A percentile compares a stretch with the other conserved stretches of the same genome.
Conservation (phyloP, 805 yeast genomes). For the Candida multigemmis region DNA sequence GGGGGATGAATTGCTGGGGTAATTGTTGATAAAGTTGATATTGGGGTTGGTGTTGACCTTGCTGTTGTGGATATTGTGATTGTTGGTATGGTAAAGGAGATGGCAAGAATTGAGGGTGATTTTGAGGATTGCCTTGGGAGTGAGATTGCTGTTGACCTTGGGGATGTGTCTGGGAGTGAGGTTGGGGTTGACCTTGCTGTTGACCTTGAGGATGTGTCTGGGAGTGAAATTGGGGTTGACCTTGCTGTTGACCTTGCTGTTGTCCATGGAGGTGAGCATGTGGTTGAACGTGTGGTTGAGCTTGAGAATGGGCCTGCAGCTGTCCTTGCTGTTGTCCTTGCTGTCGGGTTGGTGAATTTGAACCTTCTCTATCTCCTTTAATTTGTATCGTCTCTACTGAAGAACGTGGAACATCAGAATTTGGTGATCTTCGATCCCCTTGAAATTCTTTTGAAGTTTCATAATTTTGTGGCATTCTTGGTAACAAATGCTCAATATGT, state of each 20-base stretch:
- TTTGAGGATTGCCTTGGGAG: slow-evolving; percentile 1
- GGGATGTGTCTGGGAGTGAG: slow-evolving; percentile 1
- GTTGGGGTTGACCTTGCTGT: slow-evolving; percentile 2
- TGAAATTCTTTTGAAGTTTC: too few relatives aligned
- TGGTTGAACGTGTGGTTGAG: slow-evolving; percentile 2
- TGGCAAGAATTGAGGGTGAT: too few relatives aligned
- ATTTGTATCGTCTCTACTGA: too few relatives aligned
- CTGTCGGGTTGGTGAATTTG: too few relatives aligned
- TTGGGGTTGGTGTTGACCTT: slow-evolving; percentile 1
- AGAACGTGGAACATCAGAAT: too few relatives aligned
- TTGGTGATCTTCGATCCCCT: too few relatives aligned
- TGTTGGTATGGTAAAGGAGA: too few relatives aligned
- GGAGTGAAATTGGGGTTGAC: slow-evolving; percentile 1
- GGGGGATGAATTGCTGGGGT: slow-evolving; percentile 1
- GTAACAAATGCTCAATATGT: too few relatives aligned
- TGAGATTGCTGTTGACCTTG: slow-evolving; percentile 1
- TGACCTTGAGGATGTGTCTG: slow-evolving; percentile 1
- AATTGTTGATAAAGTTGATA: slow-evolving; percentile 1
- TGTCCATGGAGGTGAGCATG: not conserved
- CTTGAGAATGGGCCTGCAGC: too few relatives aligned
- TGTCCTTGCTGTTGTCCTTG: too few relatives aligned
- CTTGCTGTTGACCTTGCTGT: slow-evolving; percentile 1
- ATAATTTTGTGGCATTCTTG: too few relatives aligned
- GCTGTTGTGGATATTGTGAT: slow-evolving; percentile 1
- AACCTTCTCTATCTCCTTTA: too few relatives aligned